Evolutionary conservation across 352 stramenopile genomes (phyloP), one percentile per base, ranked within the genome.

Genomic region (Globisporangium polare): DNA sequence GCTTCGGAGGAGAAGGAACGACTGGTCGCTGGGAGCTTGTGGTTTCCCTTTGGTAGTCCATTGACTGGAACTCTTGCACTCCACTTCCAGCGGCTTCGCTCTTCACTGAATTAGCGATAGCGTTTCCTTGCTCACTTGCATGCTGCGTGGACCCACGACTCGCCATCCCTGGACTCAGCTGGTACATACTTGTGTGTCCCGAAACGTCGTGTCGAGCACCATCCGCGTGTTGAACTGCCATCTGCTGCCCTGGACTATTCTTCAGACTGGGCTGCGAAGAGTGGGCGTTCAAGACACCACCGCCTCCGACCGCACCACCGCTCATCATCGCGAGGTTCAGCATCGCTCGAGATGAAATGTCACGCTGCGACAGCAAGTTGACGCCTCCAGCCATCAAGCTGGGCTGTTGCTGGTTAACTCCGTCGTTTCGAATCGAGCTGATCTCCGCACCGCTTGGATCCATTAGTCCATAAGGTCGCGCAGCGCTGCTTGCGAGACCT

Each of bases 311-410:
- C 9, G 42, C 29, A 43, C 69, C 78, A 41, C 68, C 78, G 42
- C 68, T 80, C 66, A 85, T 77, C 62, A 84, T 80, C 10, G 70
- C 68, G 50, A 89, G 71, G 59, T 69, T 80, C 57, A 88, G 71
- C 70, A 92, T 89, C 45, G 73, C 62, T 22, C 64, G 78, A 24
- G 79, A 82, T 5, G 80, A 73, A 1, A 59, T 64, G 31, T 89
- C 79, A 24, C 79, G 75, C 12, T 68, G 71, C 13, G 63, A 60
- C 35, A 80, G 71, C 53, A 66, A 41, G 9, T 37, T 67, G 3
- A 37, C 42, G 41, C 49, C 26, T 22, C 45, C 45, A 27, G 62
- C 46, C 58, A 80, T 73, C 46, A 62, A 24, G 12, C 31, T 67
- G 12, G 29, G 18, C 24, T 50, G 29, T 33, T 33, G 15, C 2